A percentile compares a stretch with the other conserved stretches of the same genome.
Evolutionary conservation across 2,329 filamentous ascomycete genomes (phyloP).

Genomic region (Rutstroemia sydowiana): DNA sequence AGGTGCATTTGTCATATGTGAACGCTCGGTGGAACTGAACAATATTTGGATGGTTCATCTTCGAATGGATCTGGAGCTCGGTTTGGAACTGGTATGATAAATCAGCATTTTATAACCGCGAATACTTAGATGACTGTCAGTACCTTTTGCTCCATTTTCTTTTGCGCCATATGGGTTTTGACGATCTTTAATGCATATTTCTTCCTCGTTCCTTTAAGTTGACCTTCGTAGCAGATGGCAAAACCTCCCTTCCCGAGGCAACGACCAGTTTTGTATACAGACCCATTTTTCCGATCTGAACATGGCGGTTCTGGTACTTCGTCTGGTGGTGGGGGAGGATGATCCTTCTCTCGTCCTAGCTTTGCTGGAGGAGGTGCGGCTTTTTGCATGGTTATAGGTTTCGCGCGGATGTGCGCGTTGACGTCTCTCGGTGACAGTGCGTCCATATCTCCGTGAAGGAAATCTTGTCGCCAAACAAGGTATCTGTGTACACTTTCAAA

Average conservation of each 20-base stretch:
- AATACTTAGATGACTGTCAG: slow-evolving; percentile 11
- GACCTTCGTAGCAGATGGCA: slow-evolving; percentile 71
- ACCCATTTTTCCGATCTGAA: slow-evolving; percentile 60
- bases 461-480: slow-evolving; percentile 21
- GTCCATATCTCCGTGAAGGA: slow-evolving; percentile 47
- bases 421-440: slow-evolving; percentile 58
- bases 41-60: slow-evolving; percentile 92
- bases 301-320: slow-evolving; percentile 57
- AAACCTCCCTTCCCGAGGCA: slow-evolving; percentile 76
- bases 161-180: slow-evolving; percentile 72
- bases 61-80: slow-evolving; percentile 96
- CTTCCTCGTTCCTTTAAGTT: slow-evolving; percentile 57
- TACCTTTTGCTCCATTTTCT: slow-evolving; percentile 78
- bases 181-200: slow-evolving; percentile 76
- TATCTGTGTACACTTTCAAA: slow-evolving; percentile 13
- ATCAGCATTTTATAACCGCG: slow-evolving; percentile 6
- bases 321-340: slow-evolving; percentile 55
- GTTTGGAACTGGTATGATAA: slow-evolving; percentile 52
- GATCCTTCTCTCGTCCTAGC: slow-evolving; percentile 50
- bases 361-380: slow-evolving; percentile 44
- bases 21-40: slow-evolving; percentile 95
- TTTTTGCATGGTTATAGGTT: slow-evolving; percentile 34
- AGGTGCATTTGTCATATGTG: slow-evolving; percentile 80
- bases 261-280: slow-evolving; percentile 66
- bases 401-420: slow-evolving; percentile 49